Percentiles rank a stretch among this genome's conserved stretches.
Conservation (phyloP, 805 yeast genomes). For the Nakazawaea anatomiae region DNA sequence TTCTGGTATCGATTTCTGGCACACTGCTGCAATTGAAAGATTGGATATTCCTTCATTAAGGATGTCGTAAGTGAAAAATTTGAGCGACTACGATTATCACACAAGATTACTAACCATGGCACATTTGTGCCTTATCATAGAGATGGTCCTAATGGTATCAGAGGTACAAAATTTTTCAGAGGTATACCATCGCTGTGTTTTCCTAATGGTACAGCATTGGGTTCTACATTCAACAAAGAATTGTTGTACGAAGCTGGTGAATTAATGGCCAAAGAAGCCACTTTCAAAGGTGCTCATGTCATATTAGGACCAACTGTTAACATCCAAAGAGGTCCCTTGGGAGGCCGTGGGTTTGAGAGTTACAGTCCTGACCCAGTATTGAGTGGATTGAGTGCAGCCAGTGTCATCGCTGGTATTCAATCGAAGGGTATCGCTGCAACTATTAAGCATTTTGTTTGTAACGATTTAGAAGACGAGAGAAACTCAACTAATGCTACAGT, state of each 20-base stretch:
- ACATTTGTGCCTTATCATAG: neutral
- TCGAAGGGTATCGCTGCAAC: slow-evolving; percentile 31
- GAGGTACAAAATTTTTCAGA: slow-evolving; percentile 51
- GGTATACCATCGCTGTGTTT: slow-evolving; percentile 51
- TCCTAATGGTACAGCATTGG: slow-evolving; percentile 58
- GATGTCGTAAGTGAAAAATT: slow-evolving; percentile 18
- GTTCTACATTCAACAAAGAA: slow-evolving; percentile 48
- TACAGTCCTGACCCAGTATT: slow-evolving; percentile 58
- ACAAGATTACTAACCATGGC: too few relatives aligned
- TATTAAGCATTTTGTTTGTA: slow-evolving; percentile 37
- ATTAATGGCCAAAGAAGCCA: slow-evolving; percentile 50
- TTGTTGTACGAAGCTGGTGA: slow-evolving; percentile 43
- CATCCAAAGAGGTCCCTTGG: slow-evolving; percentile 34
- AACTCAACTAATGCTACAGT: slow-evolving; percentile 29
- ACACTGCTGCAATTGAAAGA: slow-evolving; percentile 26
- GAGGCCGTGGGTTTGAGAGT: slow-evolving; percentile 56
- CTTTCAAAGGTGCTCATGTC: slow-evolving; percentile 45
- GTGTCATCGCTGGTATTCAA: slow-evolving; percentile 33
- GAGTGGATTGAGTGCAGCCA: slow-evolving; percentile 30
- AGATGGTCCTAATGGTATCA: slow-evolving; percentile 63
- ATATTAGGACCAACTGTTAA: slow-evolving; percentile 38
- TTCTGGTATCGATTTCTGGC: slow-evolving; percentile 34
- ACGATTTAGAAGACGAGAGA: slow-evolving; percentile 36
- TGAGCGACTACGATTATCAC: too few relatives aligned
- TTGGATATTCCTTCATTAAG: slow-evolving; percentile 41